Percentiles rank a stretch among this genome's conserved stretches.
phyloP scores from a whole-genome alignment of 306 rosid species.

The Boehmeria nivea region DNA sequence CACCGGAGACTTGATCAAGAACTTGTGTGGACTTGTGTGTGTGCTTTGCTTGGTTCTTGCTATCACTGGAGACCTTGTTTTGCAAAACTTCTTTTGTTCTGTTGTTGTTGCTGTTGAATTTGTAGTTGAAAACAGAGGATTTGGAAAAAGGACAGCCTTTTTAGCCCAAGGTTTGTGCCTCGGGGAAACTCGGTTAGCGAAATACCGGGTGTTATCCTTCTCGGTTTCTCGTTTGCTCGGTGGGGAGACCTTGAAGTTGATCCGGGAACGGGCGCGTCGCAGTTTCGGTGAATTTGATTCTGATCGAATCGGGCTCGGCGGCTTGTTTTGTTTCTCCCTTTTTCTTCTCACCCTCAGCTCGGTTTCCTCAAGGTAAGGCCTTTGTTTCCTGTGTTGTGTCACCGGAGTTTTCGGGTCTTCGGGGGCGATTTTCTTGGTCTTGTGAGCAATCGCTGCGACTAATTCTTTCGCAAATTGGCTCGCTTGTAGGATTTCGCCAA shows the following conservation, averaged over 20 bases:
- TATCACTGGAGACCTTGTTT: slow-evolving; percentile 72
- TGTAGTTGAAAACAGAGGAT: slow-evolving; percentile 71
- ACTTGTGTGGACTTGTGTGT: slow-evolving; percentile 58
- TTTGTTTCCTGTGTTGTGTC: slow-evolving; percentile 38
- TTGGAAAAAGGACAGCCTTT: slow-evolving; percentile 83
- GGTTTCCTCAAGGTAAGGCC: slow-evolving; percentile 50
- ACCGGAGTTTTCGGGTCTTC: slow-evolving; percentile 86
- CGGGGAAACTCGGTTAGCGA: slow-evolving; percentile 82
- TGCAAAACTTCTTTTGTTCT: slow-evolving; percentile 53
- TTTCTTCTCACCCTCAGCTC: slow-evolving; percentile 70
- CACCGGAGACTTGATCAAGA: slow-evolving; percentile 57
- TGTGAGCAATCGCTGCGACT: slow-evolving; percentile 39
- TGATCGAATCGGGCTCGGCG: slow-evolving; percentile 18
- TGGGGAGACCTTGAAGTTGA: slow-evolving; percentile 84
- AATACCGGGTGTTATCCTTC: slow-evolving; percentile 43
- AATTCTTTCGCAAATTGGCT: slow-evolving; percentile 77
- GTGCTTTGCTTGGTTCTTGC: slow-evolving; percentile 36
- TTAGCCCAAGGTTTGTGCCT: slow-evolving; percentile 81
- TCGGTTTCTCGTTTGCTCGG: slow-evolving; percentile 59
- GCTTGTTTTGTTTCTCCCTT: slow-evolving; percentile 68
- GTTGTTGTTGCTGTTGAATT: slow-evolving; percentile 35
- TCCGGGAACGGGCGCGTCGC: slow-evolving; percentile 70
- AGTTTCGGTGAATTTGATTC: slow-evolving; percentile 44
- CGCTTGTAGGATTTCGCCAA: slow-evolving; percentile 84
- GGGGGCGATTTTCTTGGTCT: slow-evolving; percentile 23